Evolutionary conservation across 2,329 filamentous ascomycete species (phyloP).

Genomic region (Trichoderma afroharzianum): DNA sequence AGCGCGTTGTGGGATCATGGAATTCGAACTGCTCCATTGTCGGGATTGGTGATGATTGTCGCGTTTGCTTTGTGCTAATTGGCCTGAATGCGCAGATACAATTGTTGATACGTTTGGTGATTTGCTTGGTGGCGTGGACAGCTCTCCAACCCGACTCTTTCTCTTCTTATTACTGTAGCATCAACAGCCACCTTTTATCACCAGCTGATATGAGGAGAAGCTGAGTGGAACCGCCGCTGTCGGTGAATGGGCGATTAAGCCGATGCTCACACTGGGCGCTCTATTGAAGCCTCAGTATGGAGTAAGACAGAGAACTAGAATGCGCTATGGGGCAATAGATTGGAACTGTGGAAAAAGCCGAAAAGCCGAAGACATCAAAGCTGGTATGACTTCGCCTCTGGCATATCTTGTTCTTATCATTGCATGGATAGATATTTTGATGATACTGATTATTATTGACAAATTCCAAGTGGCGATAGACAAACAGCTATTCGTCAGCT

Average conservation of each 20-base stretch:
- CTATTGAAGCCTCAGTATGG: not conserved
- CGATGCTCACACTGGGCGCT: not conserved
- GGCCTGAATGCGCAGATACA: not conserved
- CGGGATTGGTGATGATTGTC: not conserved
- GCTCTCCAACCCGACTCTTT: not conserved
- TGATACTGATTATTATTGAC: not conserved
- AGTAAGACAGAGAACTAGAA: not conserved
- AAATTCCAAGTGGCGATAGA: not conserved
- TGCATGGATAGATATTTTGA: not conserved
- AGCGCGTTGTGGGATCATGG: conserved; percentile 24
- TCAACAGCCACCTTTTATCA: not conserved
- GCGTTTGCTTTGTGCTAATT: not conserved
- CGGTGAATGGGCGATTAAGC: not conserved
- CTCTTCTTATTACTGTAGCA: not conserved
- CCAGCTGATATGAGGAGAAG: not conserved
- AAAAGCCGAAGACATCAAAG: not conserved
- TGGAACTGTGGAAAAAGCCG: not conserved
- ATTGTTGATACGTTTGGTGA: not conserved
- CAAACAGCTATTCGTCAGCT: not conserved
- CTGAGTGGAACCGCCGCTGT: not conserved
- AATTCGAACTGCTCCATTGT: conserved; percentile 29
- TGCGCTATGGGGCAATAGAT: not conserved
- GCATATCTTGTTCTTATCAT: not conserved
- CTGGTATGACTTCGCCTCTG: not conserved
- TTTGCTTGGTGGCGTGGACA: not conserved